These are phyloP conservation scores for Durio zibethinus DNA, from an alignment of 345 rosid species.

Conservation along the genomic window DNA sequence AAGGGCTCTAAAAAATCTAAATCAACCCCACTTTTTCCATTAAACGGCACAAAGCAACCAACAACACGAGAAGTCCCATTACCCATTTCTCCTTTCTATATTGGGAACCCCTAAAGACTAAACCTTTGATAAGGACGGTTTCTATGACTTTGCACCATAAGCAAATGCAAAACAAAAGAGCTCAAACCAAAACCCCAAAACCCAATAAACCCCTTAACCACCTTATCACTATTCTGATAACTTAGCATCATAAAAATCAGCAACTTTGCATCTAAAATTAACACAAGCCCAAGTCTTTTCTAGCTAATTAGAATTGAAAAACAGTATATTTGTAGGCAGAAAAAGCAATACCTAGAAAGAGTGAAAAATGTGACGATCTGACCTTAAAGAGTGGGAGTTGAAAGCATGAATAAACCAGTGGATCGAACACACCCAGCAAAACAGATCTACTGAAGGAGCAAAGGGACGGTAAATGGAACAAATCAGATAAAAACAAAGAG, in stretches of 20 bases:
- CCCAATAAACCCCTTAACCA: slow-evolving; percentile 58
- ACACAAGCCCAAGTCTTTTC: slow-evolving; percentile 17
- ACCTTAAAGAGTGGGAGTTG: slow-evolving; percentile 43
- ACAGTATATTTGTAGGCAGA: neutral
- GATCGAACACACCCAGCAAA: slow-evolving; percentile 51
- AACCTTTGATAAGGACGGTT: slow-evolving; percentile 42
- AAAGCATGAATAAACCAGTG: slow-evolving; percentile 43
- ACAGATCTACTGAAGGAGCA: slow-evolving; percentile 61
- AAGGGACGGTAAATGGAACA: slow-evolving; percentile 49
- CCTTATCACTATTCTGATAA: slow-evolving; percentile 38
- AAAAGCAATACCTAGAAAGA: slow-evolving; percentile 14
- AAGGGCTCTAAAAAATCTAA: slow-evolving; percentile 77
- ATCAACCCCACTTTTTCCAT: slow-evolving; percentile 76
- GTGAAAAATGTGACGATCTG: slow-evolving; percentile 54
- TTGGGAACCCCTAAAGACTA: slow-evolving; percentile 31
- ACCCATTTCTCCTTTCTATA: slow-evolving; percentile 55
- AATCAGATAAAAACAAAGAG: slow-evolving; percentile 50
- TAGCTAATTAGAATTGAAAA: slow-evolving; percentile 16
- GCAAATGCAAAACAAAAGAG: slow-evolving; percentile 44
- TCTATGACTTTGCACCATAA: slow-evolving; percentile 50
- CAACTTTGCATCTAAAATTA: slow-evolving; percentile 12
- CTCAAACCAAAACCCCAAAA: slow-evolving; percentile 38
- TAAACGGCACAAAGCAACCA: slow-evolving; percentile 83
- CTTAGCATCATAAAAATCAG: slow-evolving; percentile 56
- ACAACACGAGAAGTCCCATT: slow-evolving; percentile 94